Conservation (phyloP, 2,329 filamentous ascomycete species). For the Fusarium robinianum region DNA sequence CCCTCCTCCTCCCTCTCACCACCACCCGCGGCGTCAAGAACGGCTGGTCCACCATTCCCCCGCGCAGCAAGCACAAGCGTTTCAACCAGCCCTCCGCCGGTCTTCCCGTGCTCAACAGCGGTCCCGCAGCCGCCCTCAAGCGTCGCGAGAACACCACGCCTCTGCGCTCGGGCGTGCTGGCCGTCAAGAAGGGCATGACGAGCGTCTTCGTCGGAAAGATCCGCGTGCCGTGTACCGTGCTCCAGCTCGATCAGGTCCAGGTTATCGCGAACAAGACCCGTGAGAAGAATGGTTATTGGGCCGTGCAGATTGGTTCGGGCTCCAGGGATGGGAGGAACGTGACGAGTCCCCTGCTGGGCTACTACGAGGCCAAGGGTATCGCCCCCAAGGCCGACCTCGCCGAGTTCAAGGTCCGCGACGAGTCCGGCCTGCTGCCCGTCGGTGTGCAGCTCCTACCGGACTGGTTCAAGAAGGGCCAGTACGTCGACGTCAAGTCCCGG, state of each 20-base stretch:
- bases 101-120: conserved; percentile 60
- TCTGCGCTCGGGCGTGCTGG: conserved; percentile 78
- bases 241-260: conserved; percentile 91
- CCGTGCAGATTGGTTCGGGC: conserved; percentile 86
- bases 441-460: conserved; percentile 79
- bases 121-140: conserved; percentile 63
- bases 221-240: conserved; percentile 84
- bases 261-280: conserved; percentile 86
- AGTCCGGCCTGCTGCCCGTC: conserved; percentile 73
- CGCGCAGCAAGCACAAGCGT: conserved; percentile 57
- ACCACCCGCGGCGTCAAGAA: conserved; percentile 57
- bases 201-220: conserved; percentile 80
- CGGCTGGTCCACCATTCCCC: conserved; percentile 63
- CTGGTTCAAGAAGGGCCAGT: conserved; percentile 91
- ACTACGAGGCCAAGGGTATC: conserved; percentile 81
- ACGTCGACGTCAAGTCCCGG: conserved; percentile 80
- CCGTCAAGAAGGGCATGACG: conserved; percentile 94
- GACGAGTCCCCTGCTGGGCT: conserved; percentile 81
- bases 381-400: conserved; percentile 81
- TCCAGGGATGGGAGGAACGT: conserved; percentile 75
- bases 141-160: conserved; percentile 64
- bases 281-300: conserved; percentile 84
- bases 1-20: conserved; percentile 52
- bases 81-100: conserved; percentile 65
- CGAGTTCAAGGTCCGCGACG: conserved; percentile 83